Evolutionary conservation across 2,329 filamentous ascomycete species (phyloP), one percentile per base, ranked within the genome.

Genomic region (Xylaria polymorpha): DNA sequence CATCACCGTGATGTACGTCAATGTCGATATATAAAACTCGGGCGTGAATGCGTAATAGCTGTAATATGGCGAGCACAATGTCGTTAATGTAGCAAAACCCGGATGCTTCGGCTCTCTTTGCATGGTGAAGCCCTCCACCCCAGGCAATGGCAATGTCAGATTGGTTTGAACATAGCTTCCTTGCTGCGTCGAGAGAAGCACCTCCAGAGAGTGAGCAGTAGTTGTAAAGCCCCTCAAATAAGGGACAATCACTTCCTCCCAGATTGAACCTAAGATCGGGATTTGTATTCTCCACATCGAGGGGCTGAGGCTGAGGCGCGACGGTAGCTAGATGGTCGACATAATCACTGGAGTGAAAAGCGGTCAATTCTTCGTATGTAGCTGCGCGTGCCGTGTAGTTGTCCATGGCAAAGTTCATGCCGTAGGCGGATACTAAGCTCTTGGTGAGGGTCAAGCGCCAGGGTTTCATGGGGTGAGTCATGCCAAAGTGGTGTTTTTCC

Each of bases 61-160:
- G 92, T 44, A 98, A 87, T 75, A 98, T 96, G 43, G 92, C 94
- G 56, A 99, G 87, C 67, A 98, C 96, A 76, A 98, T 98, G 81
- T 99, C 96, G 80, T 99, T 99, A 83, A 98, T 94, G 83, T 99
- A 99, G 83, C 96, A 99, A 81, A 99, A 99, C 0, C 96, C 96
- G 15, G 92, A 95, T 0, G 96, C 95, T 81, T 97, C 94, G 62
- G 91, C 89, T 79, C 95, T 96, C 81, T 98, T 98, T 55, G 96
- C 96, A 78, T 99, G 96, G 80, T 99, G 96, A 37, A 99, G 87
- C 12, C 96, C 96, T 43, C 96, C 96, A 20, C 94, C 96, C 96
- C 96, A 99, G 76, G 97, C 97, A 77, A 99, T 94, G 64, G 96
- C 96, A 78, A 99, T 98, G 77, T 98, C 93, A 37, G 94, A 94